These are phyloP conservation scores for Colletotrichum brevisporum DNA, from an alignment of 2,329 filamentous ascomycete species.

Conservation along the genomic window DNA sequence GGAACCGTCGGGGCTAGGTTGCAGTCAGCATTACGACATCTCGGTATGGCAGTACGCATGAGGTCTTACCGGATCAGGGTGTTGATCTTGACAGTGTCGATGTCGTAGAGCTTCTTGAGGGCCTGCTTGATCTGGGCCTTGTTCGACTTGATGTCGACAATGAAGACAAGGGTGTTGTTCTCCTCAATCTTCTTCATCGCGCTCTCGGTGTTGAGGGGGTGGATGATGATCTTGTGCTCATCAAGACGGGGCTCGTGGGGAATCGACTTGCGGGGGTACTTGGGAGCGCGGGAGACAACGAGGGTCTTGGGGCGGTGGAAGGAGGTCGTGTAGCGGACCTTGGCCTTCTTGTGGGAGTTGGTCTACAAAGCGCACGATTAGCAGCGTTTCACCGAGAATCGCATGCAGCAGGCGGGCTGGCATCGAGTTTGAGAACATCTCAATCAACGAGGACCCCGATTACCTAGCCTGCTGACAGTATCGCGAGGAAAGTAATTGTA, in stretches of 20 bases:
- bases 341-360: conserved; percentile 85
- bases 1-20: conserved; percentile 85
- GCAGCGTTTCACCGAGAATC: neutral
- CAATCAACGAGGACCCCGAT: too few species aligned
- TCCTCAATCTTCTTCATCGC: conserved; percentile 99
- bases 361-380: conserved; percentile 52
- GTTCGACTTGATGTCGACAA: conserved; percentile 97
- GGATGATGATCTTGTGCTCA: conserved; percentile 96
- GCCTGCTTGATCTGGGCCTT: conserved; percentile 99
- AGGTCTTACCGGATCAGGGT: conserved; percentile 89
- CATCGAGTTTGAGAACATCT: too few species aligned
- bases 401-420: too few species aligned
- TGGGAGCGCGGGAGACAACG: conserved; percentile 88
- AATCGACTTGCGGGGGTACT: conserved; percentile 97
- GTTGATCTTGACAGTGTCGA: conserved; percentile 99
- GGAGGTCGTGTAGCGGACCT: conserved; percentile 91
- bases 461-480: neutral
- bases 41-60: conserved; percentile 38
- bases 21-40: conserved; percentile 39
- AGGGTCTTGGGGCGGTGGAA: conserved; percentile 99
- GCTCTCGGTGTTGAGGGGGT: conserved; percentile 99
- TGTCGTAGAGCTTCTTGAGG: conserved; percentile 99
- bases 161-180: conserved; percentile 99
- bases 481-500: conserved; percentile 19
- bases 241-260: conserved; percentile 92